These are phyloP conservation scores for Tylopilus felleus DNA, from an alignment of 768 basidiomycete species.

Conservation along the genomic window DNA sequence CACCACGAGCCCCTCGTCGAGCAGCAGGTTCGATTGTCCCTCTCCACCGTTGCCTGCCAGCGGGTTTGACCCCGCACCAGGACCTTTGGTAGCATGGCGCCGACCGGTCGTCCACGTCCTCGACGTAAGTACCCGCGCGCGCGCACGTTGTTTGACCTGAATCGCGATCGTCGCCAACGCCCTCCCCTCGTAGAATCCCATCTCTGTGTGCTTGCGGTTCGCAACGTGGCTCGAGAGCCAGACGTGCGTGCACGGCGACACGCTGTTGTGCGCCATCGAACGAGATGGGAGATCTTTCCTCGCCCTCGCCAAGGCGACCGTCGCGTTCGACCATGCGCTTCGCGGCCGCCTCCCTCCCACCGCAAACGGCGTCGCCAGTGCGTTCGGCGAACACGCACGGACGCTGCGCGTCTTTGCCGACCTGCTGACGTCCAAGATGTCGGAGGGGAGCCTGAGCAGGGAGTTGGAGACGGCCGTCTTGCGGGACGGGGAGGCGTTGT, in stretches of 20 bases:
- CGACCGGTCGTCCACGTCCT: background rate
- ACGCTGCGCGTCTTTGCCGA: constrained; percentile 17
- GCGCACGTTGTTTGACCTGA: background rate
- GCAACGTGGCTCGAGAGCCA: constrained; percentile 19
- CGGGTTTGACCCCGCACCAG: background rate
- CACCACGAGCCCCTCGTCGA: background rate
- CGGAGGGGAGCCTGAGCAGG: constrained; percentile 7
- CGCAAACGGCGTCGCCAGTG: background rate
- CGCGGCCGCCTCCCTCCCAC: constrained; percentile 2
- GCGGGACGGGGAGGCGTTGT: constrained; percentile 20
- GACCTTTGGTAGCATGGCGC: background rate
- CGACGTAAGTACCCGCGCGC: constrained; percentile 8
- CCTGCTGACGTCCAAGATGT: constrained; percentile 8
- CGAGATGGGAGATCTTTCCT: constrained; percentile 20
- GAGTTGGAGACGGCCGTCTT: constrained; percentile 22
- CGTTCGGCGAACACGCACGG: constrained; percentile 7
- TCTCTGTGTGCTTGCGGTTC: constrained; percentile 14
- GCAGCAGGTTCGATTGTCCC: background rate
- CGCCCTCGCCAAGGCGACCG: constrained; percentile 13
- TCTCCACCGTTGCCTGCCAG: background rate
- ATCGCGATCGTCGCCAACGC: background rate
- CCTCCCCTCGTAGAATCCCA: constrained; percentile 1
- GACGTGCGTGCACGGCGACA: background rate
- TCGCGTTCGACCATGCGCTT: constrained; percentile 19
- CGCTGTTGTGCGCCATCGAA: constrained; percentile 18